phyloP scores from a whole-genome alignment of 176 grass and related monocot species.

The Oryza australiensis region DNA sequence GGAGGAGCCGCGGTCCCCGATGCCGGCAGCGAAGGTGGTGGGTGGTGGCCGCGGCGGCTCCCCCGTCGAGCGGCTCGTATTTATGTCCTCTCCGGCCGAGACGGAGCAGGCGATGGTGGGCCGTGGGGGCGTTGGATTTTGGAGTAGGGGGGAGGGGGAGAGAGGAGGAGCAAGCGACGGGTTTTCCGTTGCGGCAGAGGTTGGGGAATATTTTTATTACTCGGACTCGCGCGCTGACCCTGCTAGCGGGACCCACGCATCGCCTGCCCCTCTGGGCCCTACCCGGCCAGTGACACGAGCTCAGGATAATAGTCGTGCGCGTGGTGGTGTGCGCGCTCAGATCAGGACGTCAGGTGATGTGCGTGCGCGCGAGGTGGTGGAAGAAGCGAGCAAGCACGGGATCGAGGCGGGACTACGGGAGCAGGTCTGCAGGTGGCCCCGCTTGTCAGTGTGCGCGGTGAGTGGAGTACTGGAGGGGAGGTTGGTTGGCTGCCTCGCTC shows the following conservation, averaged over 20 bases:
- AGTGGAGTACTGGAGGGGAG: neutral
- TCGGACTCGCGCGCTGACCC: neutral
- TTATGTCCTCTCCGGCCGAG: neutral
- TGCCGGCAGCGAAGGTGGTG: slow-evolving; percentile 16
- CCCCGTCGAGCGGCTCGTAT: slow-evolving; percentile 24
- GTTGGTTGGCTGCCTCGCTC: neutral
- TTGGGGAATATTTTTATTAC: no score
- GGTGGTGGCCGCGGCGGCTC: neutral
- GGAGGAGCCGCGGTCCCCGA: neutral
- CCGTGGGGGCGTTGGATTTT: neutral
- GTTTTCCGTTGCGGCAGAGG: slow-evolving; percentile 34
- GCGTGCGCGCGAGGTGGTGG: neutral
- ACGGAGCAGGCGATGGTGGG: no score
- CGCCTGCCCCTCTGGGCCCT: neutral
- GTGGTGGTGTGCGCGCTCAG: neutral
- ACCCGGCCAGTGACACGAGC: no score
- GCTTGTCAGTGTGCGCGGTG: neutral
- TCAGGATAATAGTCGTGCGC: no score
- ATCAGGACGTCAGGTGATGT: neutral
- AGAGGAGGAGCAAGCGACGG: no score
- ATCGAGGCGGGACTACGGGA: no score
- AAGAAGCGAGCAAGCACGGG: no score
- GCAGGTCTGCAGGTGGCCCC: no score
- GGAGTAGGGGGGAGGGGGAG: no score
- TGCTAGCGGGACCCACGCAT: neutral